Conservation (phyloP, 2,329 filamentous ascomycete species). For the Aspergillus sp. region DNA sequence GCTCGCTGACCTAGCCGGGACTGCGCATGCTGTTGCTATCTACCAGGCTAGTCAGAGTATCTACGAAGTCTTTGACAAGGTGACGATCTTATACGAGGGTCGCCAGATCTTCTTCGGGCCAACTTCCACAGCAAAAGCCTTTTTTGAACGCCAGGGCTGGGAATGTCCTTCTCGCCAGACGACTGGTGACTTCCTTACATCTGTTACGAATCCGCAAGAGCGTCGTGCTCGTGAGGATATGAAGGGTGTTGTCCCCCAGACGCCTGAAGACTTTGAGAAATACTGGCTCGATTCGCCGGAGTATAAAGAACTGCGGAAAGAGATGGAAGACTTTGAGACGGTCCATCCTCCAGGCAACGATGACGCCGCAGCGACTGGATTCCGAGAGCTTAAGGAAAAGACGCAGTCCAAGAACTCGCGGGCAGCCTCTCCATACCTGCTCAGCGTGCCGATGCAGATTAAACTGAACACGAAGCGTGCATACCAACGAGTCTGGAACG, state of each 20-base stretch:
- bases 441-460: conserved; percentile 71
- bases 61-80: conserved; percentile 63
- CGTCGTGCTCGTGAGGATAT: conserved; percentile 56
- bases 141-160: conserved; percentile 69
- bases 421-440: conserved; percentile 66
- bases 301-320: conserved; percentile 37
- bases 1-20: conserved; percentile 46
- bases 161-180: conserved; percentile 65
- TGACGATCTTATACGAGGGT: conserved; percentile 68
- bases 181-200: conserved; percentile 67
- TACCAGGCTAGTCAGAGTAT: conserved; percentile 50
- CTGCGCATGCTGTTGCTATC: conserved; percentile 51
- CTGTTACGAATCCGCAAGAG: conserved; percentile 63
- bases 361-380: conserved; percentile 29
- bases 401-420: conserved; percentile 43
- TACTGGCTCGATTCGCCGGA: conserved; percentile 55
- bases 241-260: conserved; percentile 63
- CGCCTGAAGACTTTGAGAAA: conserved; percentile 65
- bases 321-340: conserved; percentile 42
- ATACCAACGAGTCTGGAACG: conserved; percentile 71
- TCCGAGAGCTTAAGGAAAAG: conserved; percentile 35
- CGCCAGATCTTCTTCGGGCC: conserved; percentile 72
- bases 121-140: conserved; percentile 56
- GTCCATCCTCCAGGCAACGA: conserved; percentile 23
- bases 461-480: conserved; percentile 76